Base-by-base conservation (phyloP, 2,329 filamentous ascomycete genomes). In the Penicillium verrucosum region DNA sequence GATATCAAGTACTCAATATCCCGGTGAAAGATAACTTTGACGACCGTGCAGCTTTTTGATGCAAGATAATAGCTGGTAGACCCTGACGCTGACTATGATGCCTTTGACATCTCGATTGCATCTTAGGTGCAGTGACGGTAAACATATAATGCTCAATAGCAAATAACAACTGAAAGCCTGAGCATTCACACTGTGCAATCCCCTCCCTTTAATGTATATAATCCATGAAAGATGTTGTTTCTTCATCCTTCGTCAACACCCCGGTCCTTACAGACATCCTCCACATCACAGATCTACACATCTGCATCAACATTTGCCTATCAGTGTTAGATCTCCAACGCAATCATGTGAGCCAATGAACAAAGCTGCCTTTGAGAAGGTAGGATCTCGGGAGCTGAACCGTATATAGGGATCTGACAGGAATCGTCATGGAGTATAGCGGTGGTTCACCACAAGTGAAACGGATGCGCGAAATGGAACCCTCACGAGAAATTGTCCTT, bases 371-470 rank as follows among this genome's bases (percentile, higher is more conserved):
- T 12, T 12, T 11, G 27, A 14, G 11, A 44, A 44, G 10, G n/a
- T 30, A 30, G 0, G n/a, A 18, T 14, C 42, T 14, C 10, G 4
- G 11, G n/a, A 30, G 21, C 27, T 21, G 6, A 44, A 21, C 27
- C 6, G 4, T 30, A 14, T 30, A 11, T 8, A 30, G 27, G 27
- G 11, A 30, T 21, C n/a, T 21, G 11, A 30, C 27, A 30, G n/a
- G 11, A 4, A 14, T 12, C 4, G 42, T 43, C 25, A 29, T 43
- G 41, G 2, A 11, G 11, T 11, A 29, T 43, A 21, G 6, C 18
- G 1, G 1, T 37, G 0, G 2, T 14, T 14, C 21, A 25, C 3
- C 1, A 14, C 0, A 25, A 4, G 4, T 41, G 38, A 41, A 14
- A 14, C 0, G 0, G 23, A 12, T 29, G 10, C 23, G 9, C 2